phyloP scores from a whole-genome alignment of 1,284 basidiomycete genomes.

The Inonotus hispidus region DNA sequence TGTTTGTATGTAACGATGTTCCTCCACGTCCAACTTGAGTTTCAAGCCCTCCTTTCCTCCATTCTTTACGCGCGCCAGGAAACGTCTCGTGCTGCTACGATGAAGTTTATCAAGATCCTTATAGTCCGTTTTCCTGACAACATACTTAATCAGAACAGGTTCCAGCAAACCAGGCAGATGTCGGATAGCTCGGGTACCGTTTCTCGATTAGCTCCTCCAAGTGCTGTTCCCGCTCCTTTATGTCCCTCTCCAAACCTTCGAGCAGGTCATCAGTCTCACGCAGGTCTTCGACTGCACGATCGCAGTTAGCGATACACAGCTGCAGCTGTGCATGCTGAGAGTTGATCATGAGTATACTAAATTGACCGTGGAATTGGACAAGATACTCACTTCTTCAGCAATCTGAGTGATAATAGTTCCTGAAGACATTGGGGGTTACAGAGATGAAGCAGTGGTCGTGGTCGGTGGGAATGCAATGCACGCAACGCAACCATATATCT shows the following conservation, averaged over 20 bases:
- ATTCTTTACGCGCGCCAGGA: constrained; percentile 6
- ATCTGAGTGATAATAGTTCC: neutral
- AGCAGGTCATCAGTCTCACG: constrained; percentile 2
- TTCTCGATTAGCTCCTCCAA: constrained; percentile 12
- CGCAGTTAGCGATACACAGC: constrained; percentile 6
- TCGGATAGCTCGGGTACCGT: neutral
- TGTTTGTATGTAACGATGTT: constrained; percentile 15
- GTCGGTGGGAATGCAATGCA: too few relatives aligned
- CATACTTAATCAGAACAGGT: neutral
- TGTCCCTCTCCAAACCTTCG: constrained; percentile 6
- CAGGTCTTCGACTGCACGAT: constrained; percentile 14
- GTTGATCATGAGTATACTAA: neutral
- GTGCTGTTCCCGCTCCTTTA: constrained; percentile 1
- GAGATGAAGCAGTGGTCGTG: neutral
- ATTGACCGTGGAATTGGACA: neutral
- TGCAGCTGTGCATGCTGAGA: neutral
- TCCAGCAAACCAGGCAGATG: too few relatives aligned
- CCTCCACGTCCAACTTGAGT: constrained; percentile 16
- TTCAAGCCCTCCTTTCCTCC: constrained; percentile 17
- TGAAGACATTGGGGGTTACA: neutral
- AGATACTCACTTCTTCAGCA: neutral
- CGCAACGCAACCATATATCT: too few relatives aligned
- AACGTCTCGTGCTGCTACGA: constrained; percentile 14
- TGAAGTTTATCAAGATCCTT: constrained; percentile 18
- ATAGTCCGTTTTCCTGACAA: constrained; percentile 13